Evolutionary conservation across 441 rosid genomes (phyloP).

Genomic region (Corymbia citriodora): DNA sequence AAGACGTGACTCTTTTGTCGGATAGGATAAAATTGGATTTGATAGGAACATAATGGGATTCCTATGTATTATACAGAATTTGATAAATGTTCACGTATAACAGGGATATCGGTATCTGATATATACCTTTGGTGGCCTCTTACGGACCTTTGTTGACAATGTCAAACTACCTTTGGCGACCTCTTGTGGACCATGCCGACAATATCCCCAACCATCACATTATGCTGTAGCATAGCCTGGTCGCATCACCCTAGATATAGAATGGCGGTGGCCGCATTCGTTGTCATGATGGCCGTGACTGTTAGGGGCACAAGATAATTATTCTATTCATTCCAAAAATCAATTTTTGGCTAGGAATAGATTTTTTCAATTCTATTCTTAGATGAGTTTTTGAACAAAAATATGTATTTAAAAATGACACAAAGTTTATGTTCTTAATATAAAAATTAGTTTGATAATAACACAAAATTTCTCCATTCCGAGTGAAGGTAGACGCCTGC

Average conservation of each 20-base stretch:
- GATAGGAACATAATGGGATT: neutral
- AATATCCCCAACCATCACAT: neutral
- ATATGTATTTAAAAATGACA: too few species aligned
- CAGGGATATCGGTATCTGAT: neutral
- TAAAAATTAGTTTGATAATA: too few species aligned
- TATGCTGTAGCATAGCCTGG: neutral
- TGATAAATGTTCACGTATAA: neutral
- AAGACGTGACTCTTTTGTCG: neutral
- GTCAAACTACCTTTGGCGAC: neutral
- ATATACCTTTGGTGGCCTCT: neutral
- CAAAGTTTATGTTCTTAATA: too few species aligned
- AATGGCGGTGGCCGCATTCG: neutral
- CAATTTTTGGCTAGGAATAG: too few species aligned
- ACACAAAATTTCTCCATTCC: too few species aligned
- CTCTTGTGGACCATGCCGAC: neutral
- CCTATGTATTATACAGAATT: neutral
- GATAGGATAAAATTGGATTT: neutral
- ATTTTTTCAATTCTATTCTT: too few species aligned
- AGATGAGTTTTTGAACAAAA: too few species aligned
- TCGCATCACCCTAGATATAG: neutral
- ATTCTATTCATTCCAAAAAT: too few species aligned
- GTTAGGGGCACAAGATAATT: neutral
- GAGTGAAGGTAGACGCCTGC: too few species aligned
- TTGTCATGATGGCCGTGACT: neutral
- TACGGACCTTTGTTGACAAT: neutral